phyloP scores from a whole-genome alignment of 306 rosid genomes.

The Psophocarpus tetragonolobus region DNA sequence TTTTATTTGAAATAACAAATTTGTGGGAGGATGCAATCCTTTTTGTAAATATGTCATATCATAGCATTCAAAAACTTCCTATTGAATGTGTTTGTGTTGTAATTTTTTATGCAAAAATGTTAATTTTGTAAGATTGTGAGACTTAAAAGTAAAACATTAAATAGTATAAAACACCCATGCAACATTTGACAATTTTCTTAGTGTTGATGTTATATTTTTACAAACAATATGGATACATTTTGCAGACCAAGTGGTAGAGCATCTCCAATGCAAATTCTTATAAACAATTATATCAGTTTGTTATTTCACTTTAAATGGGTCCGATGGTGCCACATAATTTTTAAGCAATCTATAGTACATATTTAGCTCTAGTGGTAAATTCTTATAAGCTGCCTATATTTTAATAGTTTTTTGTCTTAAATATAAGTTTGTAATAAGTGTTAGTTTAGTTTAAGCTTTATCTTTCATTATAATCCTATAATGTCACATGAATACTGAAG shows the following conservation, averaged over 20 bases:
- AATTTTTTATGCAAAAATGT: slow-evolving; percentile 7
- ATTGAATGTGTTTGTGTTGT: too few relatives aligned
- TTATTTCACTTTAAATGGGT: too few relatives aligned
- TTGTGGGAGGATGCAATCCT: background rate
- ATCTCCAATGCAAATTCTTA: too few relatives aligned
- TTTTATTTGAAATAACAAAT: slow-evolving; percentile 27
- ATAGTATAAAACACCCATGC: background rate
- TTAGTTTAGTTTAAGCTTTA: too few relatives aligned
- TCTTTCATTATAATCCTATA: too few relatives aligned
- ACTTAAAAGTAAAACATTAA: background rate
- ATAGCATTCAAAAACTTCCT: background rate
- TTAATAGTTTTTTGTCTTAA: too few relatives aligned
- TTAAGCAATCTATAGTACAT: too few relatives aligned
- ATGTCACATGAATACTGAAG: background rate
- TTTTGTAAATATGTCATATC: background rate
- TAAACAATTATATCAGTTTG: background rate
- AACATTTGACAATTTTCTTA: background rate
- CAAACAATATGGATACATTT: background rate
- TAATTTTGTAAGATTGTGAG: background rate
- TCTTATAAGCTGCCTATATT: too few relatives aligned
- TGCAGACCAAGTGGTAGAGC: too few relatives aligned
- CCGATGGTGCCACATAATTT: too few relatives aligned
- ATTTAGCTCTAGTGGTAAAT: too few relatives aligned
- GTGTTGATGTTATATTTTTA: background rate
- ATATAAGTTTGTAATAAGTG: too few relatives aligned